These are phyloP conservation scores for Scedosporium boydii DNA, from an alignment of 2,329 filamentous ascomycete genomes.

Conservation along the genomic window DNA sequence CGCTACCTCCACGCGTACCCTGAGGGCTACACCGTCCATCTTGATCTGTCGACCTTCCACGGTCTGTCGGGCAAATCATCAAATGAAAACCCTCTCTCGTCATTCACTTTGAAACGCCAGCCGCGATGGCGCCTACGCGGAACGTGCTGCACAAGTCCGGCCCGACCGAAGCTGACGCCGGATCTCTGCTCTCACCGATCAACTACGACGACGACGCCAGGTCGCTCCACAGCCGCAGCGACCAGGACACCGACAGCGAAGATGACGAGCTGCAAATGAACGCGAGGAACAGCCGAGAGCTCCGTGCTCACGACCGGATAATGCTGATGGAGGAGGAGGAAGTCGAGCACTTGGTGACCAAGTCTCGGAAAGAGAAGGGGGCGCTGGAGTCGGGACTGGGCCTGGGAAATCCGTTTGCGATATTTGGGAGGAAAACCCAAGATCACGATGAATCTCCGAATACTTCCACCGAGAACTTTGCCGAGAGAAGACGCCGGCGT, in stretches of 20 bases:
- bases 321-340: constrained; percentile 72
- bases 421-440: constrained; percentile 9
- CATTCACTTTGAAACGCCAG: not conserved
- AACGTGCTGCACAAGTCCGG: not conserved
- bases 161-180: constrained; percentile 17
- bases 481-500: constrained; percentile 39
- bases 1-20: not conserved
- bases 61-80: not conserved
- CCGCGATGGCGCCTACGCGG: not conserved
- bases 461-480: constrained; percentile 38
- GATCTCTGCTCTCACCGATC: constrained; percentile 50
- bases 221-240: constrained; percentile 56
- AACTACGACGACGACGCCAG: constrained; percentile 61
- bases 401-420: constrained; percentile 11
- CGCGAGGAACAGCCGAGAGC: constrained; percentile 59
- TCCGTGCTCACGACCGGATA: constrained; percentile 58
- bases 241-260: constrained; percentile 68
- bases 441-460: constrained; percentile 27
- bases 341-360: constrained; percentile 48
- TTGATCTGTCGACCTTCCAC: not conserved
- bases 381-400: constrained; percentile 33
- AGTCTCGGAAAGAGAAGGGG: constrained; percentile 38
- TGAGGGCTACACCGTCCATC: not conserved
- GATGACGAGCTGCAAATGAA: constrained; percentile 60
- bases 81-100: not conserved